Conservation (phyloP, 805 yeast species). For the Lipomyces starkeyi region DNA sequence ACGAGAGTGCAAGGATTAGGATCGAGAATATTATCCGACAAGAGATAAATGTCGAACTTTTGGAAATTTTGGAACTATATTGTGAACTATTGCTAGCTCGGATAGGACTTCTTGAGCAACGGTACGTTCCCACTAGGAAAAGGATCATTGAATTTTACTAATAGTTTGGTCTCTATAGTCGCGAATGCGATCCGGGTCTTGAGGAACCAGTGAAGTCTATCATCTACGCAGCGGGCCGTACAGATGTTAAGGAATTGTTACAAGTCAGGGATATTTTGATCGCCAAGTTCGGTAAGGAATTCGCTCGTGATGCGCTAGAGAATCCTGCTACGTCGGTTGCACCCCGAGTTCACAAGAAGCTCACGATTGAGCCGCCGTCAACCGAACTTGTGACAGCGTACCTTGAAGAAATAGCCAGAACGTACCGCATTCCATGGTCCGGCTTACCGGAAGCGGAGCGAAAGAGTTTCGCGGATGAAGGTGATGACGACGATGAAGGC, state of each 20-base stretch:
- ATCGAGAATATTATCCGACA: constrained; percentile 85
- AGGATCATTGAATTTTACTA: neutral
- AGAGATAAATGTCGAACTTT: constrained; percentile 76
- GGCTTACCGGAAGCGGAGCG: constrained; percentile 50
- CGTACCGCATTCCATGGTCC: constrained; percentile 77
- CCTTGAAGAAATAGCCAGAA: constrained; percentile 77
- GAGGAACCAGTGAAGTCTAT: constrained; percentile 76
- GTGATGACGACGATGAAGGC: constrained; percentile 41
- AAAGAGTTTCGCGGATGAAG: constrained; percentile 42
- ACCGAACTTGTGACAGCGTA: constrained; percentile 70
- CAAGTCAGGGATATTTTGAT: constrained; percentile 66
- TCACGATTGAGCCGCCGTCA: constrained; percentile 70
- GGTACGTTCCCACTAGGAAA: constrained; percentile 24
- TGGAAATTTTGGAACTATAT: constrained; percentile 79
- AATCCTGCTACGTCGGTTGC: constrained; percentile 63
- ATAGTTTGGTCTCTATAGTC: constrained; percentile 11
- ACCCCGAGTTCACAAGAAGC: constrained; percentile 65
- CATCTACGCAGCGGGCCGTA: constrained; percentile 69
- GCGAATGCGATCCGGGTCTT: constrained; percentile 61
- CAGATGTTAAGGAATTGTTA: constrained; percentile 75
- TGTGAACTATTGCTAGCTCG: constrained; percentile 83
- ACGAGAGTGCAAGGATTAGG: constrained; percentile 79
- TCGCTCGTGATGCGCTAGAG: constrained; percentile 59
- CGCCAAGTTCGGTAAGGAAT: constrained; percentile 71
- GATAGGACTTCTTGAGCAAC: constrained; percentile 61